Percentiles rank a stretch among this genome's conserved stretches.
Evolutionary conservation across 1,284 basidiomycete genomes (phyloP).

Genomic region (Trametes polyzona): DNA sequence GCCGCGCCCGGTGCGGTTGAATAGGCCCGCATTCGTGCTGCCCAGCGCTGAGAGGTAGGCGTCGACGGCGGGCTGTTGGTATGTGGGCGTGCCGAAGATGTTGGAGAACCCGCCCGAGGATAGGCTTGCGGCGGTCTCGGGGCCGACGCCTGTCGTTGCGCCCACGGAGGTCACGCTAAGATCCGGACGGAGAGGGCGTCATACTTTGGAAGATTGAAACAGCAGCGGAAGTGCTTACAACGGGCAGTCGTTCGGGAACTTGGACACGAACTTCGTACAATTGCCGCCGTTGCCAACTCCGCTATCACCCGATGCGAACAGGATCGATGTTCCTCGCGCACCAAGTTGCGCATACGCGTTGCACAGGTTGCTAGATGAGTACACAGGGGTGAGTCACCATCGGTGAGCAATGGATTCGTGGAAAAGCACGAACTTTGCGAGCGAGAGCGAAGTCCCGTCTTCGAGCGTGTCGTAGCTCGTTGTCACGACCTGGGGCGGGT

Average conservation of each 20-base stretch:
- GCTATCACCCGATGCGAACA: slow-evolving; percentile 65
- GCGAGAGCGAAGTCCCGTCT: slow-evolving; percentile 40
- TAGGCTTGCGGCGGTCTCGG: slow-evolving; percentile 51
- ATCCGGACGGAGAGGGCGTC: too few species aligned
- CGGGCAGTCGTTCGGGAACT: slow-evolving; percentile 56
- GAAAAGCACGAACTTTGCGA: slow-evolving; percentile 53
- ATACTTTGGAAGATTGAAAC: too few species aligned
- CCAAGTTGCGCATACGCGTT: slow-evolving; percentile 62
- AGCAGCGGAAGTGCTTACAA: slow-evolving; percentile 18
- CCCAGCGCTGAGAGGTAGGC: slow-evolving; percentile 36
- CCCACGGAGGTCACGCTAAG: too few species aligned
- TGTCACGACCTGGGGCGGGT: slow-evolving; percentile 36
- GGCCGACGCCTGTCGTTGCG: slow-evolving; percentile 49
- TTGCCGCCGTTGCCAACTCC: slow-evolving; percentile 56
- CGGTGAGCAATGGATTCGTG: neutral
- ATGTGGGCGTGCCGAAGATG: slow-evolving; percentile 45
- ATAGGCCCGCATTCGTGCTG: slow-evolving; percentile 29
- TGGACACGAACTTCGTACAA: slow-evolving; percentile 54
- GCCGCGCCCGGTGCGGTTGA: slow-evolving; percentile 33
- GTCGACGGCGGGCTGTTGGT: slow-evolving; percentile 42
- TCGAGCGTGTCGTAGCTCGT: slow-evolving; percentile 57
- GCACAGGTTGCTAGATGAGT: slow-evolving; percentile 50
- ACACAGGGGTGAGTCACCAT: neutral
- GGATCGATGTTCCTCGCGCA: slow-evolving; percentile 58
- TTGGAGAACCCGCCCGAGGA: slow-evolving; percentile 52